Evolutionary conservation across 1,284 basidiomycete species (phyloP), one percentile per base, ranked within the genome.

Genomic region (Moniliophthora roreri): DNA sequence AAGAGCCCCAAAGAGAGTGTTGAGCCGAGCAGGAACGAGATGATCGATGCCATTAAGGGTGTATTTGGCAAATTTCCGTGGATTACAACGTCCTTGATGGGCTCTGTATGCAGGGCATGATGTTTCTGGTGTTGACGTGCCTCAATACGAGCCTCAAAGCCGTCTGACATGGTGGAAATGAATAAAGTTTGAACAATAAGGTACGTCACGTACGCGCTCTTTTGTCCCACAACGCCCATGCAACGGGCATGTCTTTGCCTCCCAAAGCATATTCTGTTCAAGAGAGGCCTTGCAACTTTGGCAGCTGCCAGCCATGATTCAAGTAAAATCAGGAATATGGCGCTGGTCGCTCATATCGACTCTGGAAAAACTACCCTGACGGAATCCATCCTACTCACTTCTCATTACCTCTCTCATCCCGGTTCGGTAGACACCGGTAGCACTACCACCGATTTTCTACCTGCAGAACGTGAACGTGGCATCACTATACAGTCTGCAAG

Each of bases 401-500:
- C 92, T 2, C 80, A 82, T 2, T 92, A 89, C 63, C 74, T 93
- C n/a, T 75, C 81, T 16, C 70, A 77, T 26, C 79, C 90, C 2
- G 93, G 92, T 7, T 86, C 92, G 7, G 92, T 95, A 13, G 93
- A 95, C 65, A 88, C 86, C 0, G 93, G 93, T 11, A 93, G 90
- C 58, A 95, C 93, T 0, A 93, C 87, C 1, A 95, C 93, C 1
- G 93, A 95, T 66, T 95, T 94, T 60, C 75, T 95, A 10, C 93
- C 93, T 11, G 90, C 91, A 2, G 93, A 95, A 69, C 78, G 93
- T 46, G 91, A 93, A 67, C 78, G 93, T 46, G 93, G 93, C 4
- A 95, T 95, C 58, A 95, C 93, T 1, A 93, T 95, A 56, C 93
- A 95, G 63, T 91, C 89, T 15, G 93, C 93, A 11, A 93, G 91